Evolutionary conservation across 306 rosid genomes (phyloP).

Genomic region (Castanopsis chinensis): DNA sequence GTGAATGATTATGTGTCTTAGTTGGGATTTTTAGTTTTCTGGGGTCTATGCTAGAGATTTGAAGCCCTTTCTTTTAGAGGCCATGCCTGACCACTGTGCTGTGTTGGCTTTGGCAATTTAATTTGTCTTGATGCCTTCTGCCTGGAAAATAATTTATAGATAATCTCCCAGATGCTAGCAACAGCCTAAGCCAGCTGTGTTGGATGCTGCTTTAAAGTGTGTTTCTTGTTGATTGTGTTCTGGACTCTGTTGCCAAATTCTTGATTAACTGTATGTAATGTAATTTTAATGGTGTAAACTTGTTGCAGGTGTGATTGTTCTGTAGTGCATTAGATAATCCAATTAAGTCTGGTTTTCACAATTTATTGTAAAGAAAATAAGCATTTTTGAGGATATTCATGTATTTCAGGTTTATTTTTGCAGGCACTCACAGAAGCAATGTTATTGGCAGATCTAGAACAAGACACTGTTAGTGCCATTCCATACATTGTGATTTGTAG

Average conservation of each 20-base stretch:
- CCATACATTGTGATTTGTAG: slow-evolving; percentile 13
- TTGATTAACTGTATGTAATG: background rate
- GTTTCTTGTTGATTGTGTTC: background rate
- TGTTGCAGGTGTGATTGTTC: background rate
- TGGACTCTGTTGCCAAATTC: background rate
- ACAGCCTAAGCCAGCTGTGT: background rate
- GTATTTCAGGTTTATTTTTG: slow-evolving; percentile 37
- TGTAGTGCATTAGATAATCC: background rate
- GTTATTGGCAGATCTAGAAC: slow-evolving; percentile 79
- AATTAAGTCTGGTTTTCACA: background rate
- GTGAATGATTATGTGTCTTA: too few species aligned
- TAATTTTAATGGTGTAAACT: background rate
- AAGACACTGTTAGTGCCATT: slow-evolving; percentile 70
- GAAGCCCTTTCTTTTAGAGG: too few species aligned
- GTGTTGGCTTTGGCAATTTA: background rate
- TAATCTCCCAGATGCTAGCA: background rate
- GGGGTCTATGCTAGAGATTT: too few species aligned
- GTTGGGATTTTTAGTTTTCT: too few species aligned
- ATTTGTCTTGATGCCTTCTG: background rate
- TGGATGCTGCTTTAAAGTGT: background rate
- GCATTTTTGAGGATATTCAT: slow-evolving; percentile 10
- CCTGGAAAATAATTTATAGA: background rate
- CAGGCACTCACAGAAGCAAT: slow-evolving; percentile 87
- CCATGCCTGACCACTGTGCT: too few species aligned
- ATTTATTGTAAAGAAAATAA: background rate